These are phyloP conservation scores for Candida maltosa DNA, from an alignment of 805 yeast species.

Conservation along the genomic window DNA sequence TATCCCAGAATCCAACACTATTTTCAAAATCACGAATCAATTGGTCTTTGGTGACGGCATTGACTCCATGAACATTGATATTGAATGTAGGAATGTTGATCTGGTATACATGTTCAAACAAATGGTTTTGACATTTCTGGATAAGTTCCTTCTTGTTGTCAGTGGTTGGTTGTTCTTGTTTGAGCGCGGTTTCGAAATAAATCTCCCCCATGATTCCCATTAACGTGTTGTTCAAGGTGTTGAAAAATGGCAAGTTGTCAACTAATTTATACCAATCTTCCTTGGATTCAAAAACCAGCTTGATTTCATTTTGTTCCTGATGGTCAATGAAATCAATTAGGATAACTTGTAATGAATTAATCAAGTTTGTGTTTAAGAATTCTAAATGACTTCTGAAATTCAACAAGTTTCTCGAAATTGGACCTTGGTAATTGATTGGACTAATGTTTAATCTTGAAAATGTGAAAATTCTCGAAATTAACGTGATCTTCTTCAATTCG, in stretches of 20 bases:
- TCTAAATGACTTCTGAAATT: slow-evolving; percentile 65
- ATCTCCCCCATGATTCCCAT: slow-evolving; percentile 59
- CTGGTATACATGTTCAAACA: slow-evolving; percentile 35
- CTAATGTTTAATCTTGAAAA: slow-evolving; percentile 32
- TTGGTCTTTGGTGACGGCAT: slow-evolving; percentile 32
- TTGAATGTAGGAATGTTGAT: slow-evolving; percentile 35
- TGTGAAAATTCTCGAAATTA: slow-evolving; percentile 37
- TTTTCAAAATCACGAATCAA: slow-evolving; percentile 25
- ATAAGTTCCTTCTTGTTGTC: slow-evolving; percentile 23
- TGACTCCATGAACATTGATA: slow-evolving; percentile 39
- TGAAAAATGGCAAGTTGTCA: slow-evolving; percentile 58
- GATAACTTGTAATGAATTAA: slow-evolving; percentile 54
- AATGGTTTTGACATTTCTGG: slow-evolving; percentile 25
- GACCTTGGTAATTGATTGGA: slow-evolving; percentile 61
- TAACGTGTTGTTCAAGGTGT: slow-evolving; percentile 55
- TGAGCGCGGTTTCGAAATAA: slow-evolving; percentile 43
- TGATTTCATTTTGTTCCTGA: slow-evolving; percentile 43
- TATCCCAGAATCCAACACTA: slow-evolving; percentile 34
- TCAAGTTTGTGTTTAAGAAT: slow-evolving; percentile 46
- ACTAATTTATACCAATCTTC: slow-evolving; percentile 59
- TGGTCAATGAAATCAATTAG: slow-evolving; percentile 48
- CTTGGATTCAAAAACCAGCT: slow-evolving; percentile 39
- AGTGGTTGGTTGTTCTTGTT: slow-evolving; percentile 19
- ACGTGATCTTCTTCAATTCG: slow-evolving; percentile 30
- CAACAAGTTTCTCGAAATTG: slow-evolving; percentile 63